Percentiles rank a stretch among this genome's conserved stretches.
Evolutionary conservation across 257 asterid species (phyloP).

Genomic region (Verbena officinalis): DNA sequence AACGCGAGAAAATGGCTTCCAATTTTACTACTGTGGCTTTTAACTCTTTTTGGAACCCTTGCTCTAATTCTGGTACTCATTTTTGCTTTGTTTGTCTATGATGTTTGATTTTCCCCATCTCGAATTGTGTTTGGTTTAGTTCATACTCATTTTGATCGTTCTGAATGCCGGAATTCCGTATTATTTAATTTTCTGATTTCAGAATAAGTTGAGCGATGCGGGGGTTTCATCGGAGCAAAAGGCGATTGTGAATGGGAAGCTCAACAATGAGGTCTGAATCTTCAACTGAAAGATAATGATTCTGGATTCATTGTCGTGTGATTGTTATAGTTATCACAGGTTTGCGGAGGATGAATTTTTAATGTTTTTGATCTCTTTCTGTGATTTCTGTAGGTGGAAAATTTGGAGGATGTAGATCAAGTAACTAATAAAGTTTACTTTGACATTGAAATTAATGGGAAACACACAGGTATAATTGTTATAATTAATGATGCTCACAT

Average conservation of each 20-base stretch:
- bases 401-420: constrained; percentile 46
- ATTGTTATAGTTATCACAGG: neutral
- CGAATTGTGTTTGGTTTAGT: neutral
- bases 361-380: neutral
- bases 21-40: constrained; percentile 63
- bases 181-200: constrained; percentile 17
- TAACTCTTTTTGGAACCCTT: constrained; percentile 68
- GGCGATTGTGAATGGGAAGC: constrained; percentile 35
- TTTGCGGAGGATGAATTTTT: neutral
- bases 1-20: too few relatives aligned
- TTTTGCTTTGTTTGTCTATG: neutral
- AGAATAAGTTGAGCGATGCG: constrained; percentile 56
- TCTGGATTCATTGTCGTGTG: neutral
- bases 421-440: constrained; percentile 81
- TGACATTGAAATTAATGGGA: constrained; percentile 75
- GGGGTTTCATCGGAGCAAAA: constrained; percentile 41
- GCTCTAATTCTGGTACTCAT: constrained; percentile 64
- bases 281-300: neutral
- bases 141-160: neutral
- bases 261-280: constrained; percentile 42
- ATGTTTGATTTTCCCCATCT: constrained; percentile 5
- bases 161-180: neutral
- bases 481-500: neutral
- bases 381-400: constrained; percentile 44
- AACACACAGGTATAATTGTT: constrained; percentile 49